Evolutionary conservation across 345 rosid genomes (phyloP).

Genomic region (Rhodomyrtus tomentosa): DNA sequence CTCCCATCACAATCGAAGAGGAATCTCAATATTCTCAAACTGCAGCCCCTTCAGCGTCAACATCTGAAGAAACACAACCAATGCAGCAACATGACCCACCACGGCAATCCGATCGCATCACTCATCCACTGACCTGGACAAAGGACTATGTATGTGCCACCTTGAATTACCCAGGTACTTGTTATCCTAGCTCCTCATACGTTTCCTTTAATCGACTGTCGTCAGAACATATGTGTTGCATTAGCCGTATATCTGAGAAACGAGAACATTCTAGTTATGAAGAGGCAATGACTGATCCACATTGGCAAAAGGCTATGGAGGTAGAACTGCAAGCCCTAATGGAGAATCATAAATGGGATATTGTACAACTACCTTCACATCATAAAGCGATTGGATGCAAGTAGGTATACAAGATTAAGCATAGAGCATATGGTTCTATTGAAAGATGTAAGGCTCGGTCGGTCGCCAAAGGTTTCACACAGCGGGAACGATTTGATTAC

Average conservation of each 20-base stretch:
- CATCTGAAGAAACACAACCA: too few species aligned
- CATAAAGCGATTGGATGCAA: background rate
- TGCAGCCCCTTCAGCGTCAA: too few species aligned
- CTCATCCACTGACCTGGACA: background rate
- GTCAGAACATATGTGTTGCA: fast-evolving
- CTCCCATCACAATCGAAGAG: background rate
- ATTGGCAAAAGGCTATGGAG: background rate
- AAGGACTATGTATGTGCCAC: background rate
- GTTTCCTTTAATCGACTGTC: background rate
- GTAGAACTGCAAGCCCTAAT: background rate
- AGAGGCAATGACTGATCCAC: fast-evolving
- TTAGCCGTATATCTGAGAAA: background rate
- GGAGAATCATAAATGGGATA: too few species aligned
- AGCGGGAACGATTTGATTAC: background rate
- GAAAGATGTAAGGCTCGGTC: background rate
- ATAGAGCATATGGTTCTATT: background rate
- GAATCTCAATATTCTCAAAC: too few species aligned
- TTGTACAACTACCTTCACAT: background rate
- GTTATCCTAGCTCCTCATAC: background rate
- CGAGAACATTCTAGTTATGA: background rate
- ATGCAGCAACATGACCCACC: background rate
- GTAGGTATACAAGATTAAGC: too few species aligned
- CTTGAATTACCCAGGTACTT: background rate
- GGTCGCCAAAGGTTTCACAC: background rate
- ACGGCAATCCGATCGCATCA: fast-evolving